Base-by-base conservation (phyloP, 1,284 basidiomycete species). In the Entoloma clypeatum region DNA sequence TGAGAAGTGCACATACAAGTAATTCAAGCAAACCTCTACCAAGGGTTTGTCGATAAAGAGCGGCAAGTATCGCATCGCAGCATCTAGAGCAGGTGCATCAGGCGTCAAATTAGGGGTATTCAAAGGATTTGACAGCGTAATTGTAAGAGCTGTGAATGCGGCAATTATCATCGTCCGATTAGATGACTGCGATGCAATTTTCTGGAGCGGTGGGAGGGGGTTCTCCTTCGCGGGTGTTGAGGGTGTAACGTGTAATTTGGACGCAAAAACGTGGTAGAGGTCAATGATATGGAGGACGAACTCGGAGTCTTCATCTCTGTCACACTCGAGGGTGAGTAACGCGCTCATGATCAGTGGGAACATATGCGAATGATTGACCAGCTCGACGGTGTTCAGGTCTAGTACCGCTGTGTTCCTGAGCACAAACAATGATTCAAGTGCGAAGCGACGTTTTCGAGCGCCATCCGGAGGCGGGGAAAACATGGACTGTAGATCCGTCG, bases 121-220 rank as follows among this genome's bases (percentile, higher is more conserved):
- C 26, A 68, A 58, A 4, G 78, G 73, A 49, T 81, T 79, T 7
- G 75, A 73, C 44, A 86, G 72, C 18, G 89, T 57, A 9, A 72
- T 60, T 8, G 75, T 77, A 25, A 91, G 66, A 5, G 76, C 71
- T 0, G 67, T 69, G 40, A 89, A 62, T 1, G 81, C 65, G 3
- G 78, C 65, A 36, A 91, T 72, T 39, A 91, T 80, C 52, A 88
- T 66, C 5, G 85, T 74, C 30, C 89, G 75, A 59, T 92, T 86
- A 9, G 70, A 69, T 0, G 84, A 80, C 29, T 63, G 58, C 4
- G 69, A 71, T 1, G 74, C 72, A 18, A 89, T 74, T 14, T 65
- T 57, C 30, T 74, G 64, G 25, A 87, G 63, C 14, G 72, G 63
- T 4, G 62, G 65, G 39, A 84, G 59, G 17, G 79, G 77, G 48